Conservation (phyloP, 2,329 filamentous ascomycete species). For the Fusarium lyarnte region DNA sequence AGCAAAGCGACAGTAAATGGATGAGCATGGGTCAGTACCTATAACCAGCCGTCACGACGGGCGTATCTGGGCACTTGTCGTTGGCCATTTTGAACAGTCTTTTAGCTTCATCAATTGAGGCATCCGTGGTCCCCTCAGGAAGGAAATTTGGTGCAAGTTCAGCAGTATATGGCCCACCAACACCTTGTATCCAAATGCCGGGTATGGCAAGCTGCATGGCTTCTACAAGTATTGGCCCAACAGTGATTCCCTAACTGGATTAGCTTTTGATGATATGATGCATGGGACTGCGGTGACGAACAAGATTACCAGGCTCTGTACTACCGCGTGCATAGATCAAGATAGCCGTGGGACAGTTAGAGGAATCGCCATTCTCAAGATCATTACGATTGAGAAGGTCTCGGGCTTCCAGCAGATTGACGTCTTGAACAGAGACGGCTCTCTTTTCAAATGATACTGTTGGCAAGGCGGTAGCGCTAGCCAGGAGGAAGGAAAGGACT, state of each 20-base stretch:
- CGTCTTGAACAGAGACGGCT: not conserved
- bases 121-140: not conserved
- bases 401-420: not conserved
- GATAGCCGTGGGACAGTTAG: not conserved
- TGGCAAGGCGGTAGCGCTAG: not conserved
- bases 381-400: not conserved
- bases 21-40: rapidly evolving
- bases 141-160: not conserved
- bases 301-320: not conserved
- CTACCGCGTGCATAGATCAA: constrained; percentile 3
- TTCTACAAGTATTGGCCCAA: not conserved
- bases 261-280: rapidly evolving
- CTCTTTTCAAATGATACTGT: not conserved
- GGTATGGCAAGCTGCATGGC: not conserved
- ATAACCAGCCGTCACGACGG: constrained; percentile 1
- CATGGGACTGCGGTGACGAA: not conserved
- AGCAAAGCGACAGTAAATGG: not conserved
- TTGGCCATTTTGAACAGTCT: not conserved
- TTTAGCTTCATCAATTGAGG: not conserved
- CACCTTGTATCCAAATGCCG: constrained; percentile 5
- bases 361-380: not conserved
- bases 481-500: not conserved
- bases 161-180: not conserved
- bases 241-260: not conserved
- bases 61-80: not conserved